A percentile compares a stretch with the other conserved stretches of the same genome.
Evolutionary conservation across 2,329 filamentous ascomycete species (phyloP).

Genomic region (Amphichorda felina): DNA sequence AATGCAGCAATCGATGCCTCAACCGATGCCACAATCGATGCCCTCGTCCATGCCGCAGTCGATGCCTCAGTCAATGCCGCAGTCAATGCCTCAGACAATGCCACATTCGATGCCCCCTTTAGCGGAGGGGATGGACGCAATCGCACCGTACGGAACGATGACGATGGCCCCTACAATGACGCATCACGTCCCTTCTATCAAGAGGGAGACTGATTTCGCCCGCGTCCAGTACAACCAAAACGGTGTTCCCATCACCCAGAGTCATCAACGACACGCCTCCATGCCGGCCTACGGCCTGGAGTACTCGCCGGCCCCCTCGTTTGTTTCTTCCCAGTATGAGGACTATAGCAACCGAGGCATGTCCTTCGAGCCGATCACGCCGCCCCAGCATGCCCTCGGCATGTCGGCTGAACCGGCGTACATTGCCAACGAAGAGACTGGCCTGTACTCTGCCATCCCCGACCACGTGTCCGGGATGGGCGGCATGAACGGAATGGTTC

Average conservation of each 20-base stretch:
- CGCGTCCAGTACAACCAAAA: slow-evolving; percentile 87
- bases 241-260: slow-evolving; percentile 69
- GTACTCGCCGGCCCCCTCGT: slow-evolving; percentile 95
- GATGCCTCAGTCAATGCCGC: slow-evolving; percentile 48
- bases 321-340: slow-evolving; percentile 96
- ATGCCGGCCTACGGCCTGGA: slow-evolving; percentile 93
- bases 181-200: slow-evolving; percentile 56
- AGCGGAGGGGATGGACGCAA: slow-evolving; percentile 56
- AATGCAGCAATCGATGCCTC: slow-evolving; percentile 23
- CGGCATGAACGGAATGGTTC: slow-evolving; percentile 78
- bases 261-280: slow-evolving; percentile 90
- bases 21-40: slow-evolving; percentile 33
- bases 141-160: slow-evolving; percentile 59
- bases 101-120: slow-evolving; percentile 42
- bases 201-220: slow-evolving; percentile 77
- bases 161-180: slow-evolving; percentile 57
- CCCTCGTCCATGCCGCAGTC: slow-evolving; percentile 26
- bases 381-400: slow-evolving; percentile 76
- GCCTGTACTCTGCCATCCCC: slow-evolving; percentile 87
- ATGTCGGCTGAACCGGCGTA: slow-evolving; percentile 86
- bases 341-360: slow-evolving; percentile 95
- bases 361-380: slow-evolving; percentile 93
- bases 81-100: slow-evolving; percentile 47
- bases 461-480: slow-evolving; percentile 66
- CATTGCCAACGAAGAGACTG: slow-evolving; percentile 96